Evolutionary conservation across 306 rosid genomes (phyloP).

Genomic region (Mimosa pudica): DNA sequence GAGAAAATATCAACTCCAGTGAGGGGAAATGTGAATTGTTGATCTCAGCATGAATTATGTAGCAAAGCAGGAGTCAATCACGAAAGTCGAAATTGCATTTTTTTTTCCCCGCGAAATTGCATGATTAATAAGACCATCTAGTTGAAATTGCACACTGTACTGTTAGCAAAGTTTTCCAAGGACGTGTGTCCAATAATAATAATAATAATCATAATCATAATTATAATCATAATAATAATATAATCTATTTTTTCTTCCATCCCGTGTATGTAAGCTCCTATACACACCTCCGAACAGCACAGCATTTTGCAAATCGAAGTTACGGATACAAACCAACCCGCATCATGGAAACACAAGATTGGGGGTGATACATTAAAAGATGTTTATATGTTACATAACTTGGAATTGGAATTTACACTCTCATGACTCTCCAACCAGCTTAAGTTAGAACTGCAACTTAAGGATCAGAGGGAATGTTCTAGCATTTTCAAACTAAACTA

Average conservation of each 20-base stretch:
- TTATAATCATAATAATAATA: background rate
- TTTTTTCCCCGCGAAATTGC: background rate
- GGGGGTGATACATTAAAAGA: background rate
- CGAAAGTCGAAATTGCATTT: background rate
- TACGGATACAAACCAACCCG: background rate
- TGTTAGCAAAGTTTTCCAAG: background rate
- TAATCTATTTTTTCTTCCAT: background rate
- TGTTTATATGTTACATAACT: background rate
- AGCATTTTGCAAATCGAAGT: too few relatives aligned
- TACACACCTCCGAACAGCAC: conserved; percentile 14
- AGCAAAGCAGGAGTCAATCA: background rate
- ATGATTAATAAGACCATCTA: background rate
- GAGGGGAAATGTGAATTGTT: background rate
- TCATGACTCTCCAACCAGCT: conserved; percentile 2
- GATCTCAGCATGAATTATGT: background rate
- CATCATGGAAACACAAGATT: background rate
- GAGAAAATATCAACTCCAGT: background rate
- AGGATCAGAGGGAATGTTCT: background rate
- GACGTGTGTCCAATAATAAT: background rate
- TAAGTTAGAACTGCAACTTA: background rate
- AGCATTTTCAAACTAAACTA: background rate
- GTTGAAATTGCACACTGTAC: background rate
- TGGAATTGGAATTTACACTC: background rate
- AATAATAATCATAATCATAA: background rate
- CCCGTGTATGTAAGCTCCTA: background rate